Evolutionary conservation across 768 basidiomycete species (phyloP), one percentile per base, ranked within the genome.

Genomic region (Coprinopsis marcescibilis): DNA sequence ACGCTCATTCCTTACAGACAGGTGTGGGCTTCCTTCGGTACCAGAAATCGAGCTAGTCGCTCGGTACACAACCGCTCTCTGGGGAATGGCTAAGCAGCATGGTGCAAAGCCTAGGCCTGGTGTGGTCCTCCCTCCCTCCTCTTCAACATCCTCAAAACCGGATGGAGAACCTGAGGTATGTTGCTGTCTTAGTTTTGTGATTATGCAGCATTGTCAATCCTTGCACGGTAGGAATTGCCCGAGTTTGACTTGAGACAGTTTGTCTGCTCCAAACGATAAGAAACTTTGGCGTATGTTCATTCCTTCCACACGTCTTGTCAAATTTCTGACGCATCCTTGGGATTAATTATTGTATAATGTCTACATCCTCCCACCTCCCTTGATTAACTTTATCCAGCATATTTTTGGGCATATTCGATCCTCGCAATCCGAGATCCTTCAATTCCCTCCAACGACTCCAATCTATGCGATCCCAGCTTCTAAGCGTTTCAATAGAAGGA

Each of bases 331-430:
- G n/a, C n/a, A n/a, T n/a, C n/a, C n/a, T n/a, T n/a, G n/a, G n/a
- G n/a, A n/a, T n/a, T n/a, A n/a, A 33, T 50, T 62, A 75, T 47
- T 60, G 65, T 49, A 83, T 55, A 51, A 83, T 57, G 34, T 60
- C 62, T 26, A 89, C 67, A 55, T 83, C 83, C 49, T 77, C 75
- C 83, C 84, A 85, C 50, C 82, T 73, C 0, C 76, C 75, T 55
- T 68, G 64, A 54, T 86, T 85, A 32, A 88, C 57, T 45, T 64
- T 71, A 29, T 46, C 52, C 17, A 73, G 44, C 24, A 80, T 58
- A n/a, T 61, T 67, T 32, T 55, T 55, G 1, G 75, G 66, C 20
- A 82, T 54, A 36, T 60, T 57, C 60, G 81, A 85, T 33, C 60
- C 75, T 52, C 82, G 66, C 43, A 84, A 58, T 1, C 80, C 84